Conservation (phyloP, 352 stramenopile genomes). For the Globisporangium nunn region DNA sequence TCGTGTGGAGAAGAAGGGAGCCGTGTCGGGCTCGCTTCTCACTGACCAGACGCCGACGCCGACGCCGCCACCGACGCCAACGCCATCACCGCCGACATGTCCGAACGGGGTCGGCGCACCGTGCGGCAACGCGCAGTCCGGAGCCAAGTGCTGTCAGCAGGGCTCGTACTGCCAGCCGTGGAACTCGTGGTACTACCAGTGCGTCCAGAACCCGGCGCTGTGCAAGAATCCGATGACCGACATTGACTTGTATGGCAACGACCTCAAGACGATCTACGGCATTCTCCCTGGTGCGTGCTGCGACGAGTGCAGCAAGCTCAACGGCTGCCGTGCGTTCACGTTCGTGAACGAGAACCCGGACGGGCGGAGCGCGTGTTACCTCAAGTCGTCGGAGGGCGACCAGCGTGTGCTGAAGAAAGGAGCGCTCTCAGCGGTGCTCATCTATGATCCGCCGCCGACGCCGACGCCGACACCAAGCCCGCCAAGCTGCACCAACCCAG, state of each 20-base stretch:
- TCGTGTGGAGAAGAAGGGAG: constrained; percentile 26
- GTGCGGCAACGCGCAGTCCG: constrained; percentile 24
- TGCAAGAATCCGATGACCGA: constrained; percentile 22
- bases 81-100: constrained; percentile 7
- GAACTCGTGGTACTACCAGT: constrained; percentile 59
- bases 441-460: constrained; percentile 9
- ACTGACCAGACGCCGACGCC: background rate
- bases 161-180: constrained; percentile 55
- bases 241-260: too few relatives aligned
- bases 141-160: constrained; percentile 27
- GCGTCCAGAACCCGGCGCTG: constrained; percentile 21
- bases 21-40: constrained; percentile 21
- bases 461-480: background rate
- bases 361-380: constrained; percentile 41
- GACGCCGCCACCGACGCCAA: background rate
- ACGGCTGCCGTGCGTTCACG: constrained; percentile 45
- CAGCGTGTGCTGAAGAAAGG: constrained; percentile 3
- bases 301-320: constrained; percentile 30
- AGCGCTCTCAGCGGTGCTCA: background rate
- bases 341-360: constrained; percentile 53
- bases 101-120: constrained; percentile 16
- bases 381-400: constrained; percentile 27
- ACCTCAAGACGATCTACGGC: constrained; percentile 25
- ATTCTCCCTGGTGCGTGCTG: constrained; percentile 31
- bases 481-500: constrained; percentile 17